Base-by-base conservation (phyloP, 306 rosid genomes). In the Medicago lupulina region DNA sequence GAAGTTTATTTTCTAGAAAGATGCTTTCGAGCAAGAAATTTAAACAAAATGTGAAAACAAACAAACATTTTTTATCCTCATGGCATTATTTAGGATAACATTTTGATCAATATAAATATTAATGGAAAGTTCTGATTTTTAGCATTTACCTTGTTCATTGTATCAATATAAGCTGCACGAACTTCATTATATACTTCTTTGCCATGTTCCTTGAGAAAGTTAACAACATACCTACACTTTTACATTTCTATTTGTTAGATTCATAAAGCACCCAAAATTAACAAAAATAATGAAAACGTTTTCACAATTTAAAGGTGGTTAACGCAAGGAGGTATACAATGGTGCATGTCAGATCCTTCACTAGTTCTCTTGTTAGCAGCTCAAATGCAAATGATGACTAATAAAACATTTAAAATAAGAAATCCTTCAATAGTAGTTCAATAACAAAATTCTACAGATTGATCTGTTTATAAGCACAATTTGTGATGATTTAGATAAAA, bases 121-220 rank as follows among this genome's bases (percentile, higher is more conserved):
- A 61, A 50, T 46, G 41, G 15, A 47, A 44, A 58, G 44, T 8
- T 71, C 43, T 49, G 23, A 38, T 73, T 57, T 57, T 34, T 21
- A 40, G 65, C 57, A 76, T 54, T 77, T 61, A 89, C 98, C 98
- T 94, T 94, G 84, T 87, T 94, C 96, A 94, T 90, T 43, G 98
- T 94, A 83, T 94, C 98, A 50, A 87, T 87, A 83, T 94, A 94
- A 2, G 97, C 98, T 53, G 85, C 92, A 60, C 95, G 94, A 79
- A 94, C 92, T 89, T 94, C 98, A 63, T 71, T 87, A 63, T 88
- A 90, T 64, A 90, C 86, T 81, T 94, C 98, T 79, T 92, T 94
- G 66, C 98, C 90, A 69, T 94, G 97, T 84, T 91, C 96, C 87
- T 94, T 90, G 83, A 94, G 93, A 77, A 94, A 94, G 78, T 84